A percentile compares a stretch with the other conserved stretches of the same genome.
These are phyloP conservation scores for Pythium biforme DNA, from an alignment of 352 stramenopile genomes.

Conservation along the genomic window DNA sequence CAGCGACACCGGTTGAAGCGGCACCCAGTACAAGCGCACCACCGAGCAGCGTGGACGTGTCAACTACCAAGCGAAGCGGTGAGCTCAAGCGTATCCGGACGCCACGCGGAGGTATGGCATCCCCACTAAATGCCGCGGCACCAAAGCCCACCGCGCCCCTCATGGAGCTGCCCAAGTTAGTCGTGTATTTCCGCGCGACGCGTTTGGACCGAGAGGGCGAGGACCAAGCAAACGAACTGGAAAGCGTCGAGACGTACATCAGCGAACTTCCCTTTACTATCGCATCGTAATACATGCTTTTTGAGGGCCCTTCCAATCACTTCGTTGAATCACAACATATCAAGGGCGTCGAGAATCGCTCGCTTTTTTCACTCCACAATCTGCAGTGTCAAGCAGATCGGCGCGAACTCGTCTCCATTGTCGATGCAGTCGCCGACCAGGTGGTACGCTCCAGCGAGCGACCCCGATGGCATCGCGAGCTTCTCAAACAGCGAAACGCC, in stretches of 20 bases:
- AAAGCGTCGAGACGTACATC: slow-evolving; percentile 33
- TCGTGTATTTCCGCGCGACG: slow-evolving; percentile 54
- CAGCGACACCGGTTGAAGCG: background rate
- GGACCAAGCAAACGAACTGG: slow-evolving; percentile 30
- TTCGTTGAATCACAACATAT: no score
- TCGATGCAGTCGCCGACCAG: slow-evolving; percentile 41
- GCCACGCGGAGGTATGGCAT: slow-evolving; percentile 9
- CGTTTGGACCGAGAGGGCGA: slow-evolving; percentile 32
- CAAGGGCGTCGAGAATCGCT: no score
- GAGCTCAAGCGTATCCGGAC: slow-evolving; percentile 15
- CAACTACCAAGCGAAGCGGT: slow-evolving; percentile 6
- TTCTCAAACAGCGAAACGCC: slow-evolving; percentile 33
- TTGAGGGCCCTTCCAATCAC: no score
- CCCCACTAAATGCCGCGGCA: slow-evolving; percentile 5
- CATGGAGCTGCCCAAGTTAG: slow-evolving; percentile 24
- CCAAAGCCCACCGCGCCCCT: background rate
- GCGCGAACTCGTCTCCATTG: slow-evolving; percentile 10
- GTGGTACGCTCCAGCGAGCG: slow-evolving; percentile 38
- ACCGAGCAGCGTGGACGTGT: background rate
- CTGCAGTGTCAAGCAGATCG: background rate
- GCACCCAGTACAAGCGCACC: background rate
- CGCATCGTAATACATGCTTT: slow-evolving; percentile 9
- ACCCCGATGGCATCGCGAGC: slow-evolving; percentile 31
- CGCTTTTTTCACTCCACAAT: slow-evolving; percentile 13
- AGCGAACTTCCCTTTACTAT: slow-evolving; percentile 51